These are phyloP conservation scores for Liquidambar formosana DNA, from an alignment of 164 flowering plant genomes.

Conservation along the genomic window DNA sequence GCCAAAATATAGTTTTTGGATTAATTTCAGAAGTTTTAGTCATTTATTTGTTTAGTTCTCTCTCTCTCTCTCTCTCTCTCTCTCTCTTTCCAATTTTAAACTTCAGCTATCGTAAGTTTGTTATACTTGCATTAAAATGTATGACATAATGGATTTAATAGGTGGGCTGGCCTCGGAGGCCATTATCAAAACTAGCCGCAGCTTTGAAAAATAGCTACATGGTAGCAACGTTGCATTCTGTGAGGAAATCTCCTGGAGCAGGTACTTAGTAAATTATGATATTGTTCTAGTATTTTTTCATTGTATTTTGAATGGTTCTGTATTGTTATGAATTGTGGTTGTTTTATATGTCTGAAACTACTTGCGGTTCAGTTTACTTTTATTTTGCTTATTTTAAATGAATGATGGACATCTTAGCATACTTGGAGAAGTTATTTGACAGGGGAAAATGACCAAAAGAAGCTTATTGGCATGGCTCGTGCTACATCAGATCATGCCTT, in stretches of 20 bases:
- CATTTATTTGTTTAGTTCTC: no score
- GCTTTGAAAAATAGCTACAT: slow-evolving; percentile 96
- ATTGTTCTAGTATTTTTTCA: not conserved
- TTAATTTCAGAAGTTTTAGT: no score
- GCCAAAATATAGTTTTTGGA: no score
- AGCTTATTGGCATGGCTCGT: slow-evolving; percentile 95
- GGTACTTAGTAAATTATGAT: slow-evolving; percentile 44
- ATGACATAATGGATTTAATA: slow-evolving; percentile 23
- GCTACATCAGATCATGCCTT: slow-evolving; percentile 98
- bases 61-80: no score
- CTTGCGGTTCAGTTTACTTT: slow-evolving; percentile 4
- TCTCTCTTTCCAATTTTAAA: not conserved
- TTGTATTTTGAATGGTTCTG: not conserved
- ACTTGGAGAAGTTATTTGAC: slow-evolving; percentile 90
- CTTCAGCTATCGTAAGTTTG: not conserved
- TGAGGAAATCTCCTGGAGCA: slow-evolving; percentile 52
- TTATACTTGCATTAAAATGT: not conserved
- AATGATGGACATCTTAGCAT: slow-evolving; percentile 74
- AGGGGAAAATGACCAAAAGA: slow-evolving; percentile 68
- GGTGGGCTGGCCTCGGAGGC: slow-evolving; percentile 99
- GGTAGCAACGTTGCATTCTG: slow-evolving; percentile 84
- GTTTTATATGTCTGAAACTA: slow-evolving; percentile 13
- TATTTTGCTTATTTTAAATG: not conserved
- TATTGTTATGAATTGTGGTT: not conserved
- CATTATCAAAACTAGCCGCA: slow-evolving; percentile 75